Conservation (phyloP, 1,284 basidiomycete species). For the Coriolopsis trogii region DNA sequence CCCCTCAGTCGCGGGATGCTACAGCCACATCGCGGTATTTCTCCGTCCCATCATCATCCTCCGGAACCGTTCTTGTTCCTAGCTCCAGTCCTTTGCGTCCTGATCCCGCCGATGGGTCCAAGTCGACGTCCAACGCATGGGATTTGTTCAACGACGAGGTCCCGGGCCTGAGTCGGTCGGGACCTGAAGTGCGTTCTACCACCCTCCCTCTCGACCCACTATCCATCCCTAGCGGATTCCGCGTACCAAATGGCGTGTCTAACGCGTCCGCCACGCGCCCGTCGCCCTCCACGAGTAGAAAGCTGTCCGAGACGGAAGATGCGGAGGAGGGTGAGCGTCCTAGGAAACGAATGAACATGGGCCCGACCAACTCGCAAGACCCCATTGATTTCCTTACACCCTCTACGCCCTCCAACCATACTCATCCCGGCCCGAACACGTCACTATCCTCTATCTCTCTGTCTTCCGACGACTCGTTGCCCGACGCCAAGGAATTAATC, state of each 20-base stretch:
- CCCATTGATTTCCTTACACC: constrained; percentile 48
- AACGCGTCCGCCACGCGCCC: constrained; percentile 54
- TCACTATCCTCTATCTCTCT: constrained; percentile 46
- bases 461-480: constrained; percentile 64
- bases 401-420: constrained; percentile 58
- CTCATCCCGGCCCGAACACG: constrained; percentile 43
- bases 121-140: constrained; percentile 41
- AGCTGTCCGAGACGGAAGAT: constrained; percentile 40
- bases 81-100: constrained; percentile 65
- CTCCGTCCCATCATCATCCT: constrained; percentile 37
- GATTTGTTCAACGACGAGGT: constrained; percentile 40
- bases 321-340: constrained; percentile 61
- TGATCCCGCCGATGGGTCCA: constrained; percentile 45
- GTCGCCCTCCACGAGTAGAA: constrained; percentile 37
- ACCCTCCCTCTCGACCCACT: constrained; percentile 54
- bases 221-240: constrained; percentile 61
- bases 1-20: constrained; percentile 60
- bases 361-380: constrained; percentile 40
- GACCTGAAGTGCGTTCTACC: constrained; percentile 38
- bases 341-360: constrained; percentile 66
- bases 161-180: constrained; percentile 40
- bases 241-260: constrained; percentile 41
- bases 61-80: constrained; percentile 68
- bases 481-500: constrained; percentile 45
- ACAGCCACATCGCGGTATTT: constrained; percentile 50